Conservation (phyloP, 1,139 yeast genomes). For the Kazachstania sp. region DNA sequence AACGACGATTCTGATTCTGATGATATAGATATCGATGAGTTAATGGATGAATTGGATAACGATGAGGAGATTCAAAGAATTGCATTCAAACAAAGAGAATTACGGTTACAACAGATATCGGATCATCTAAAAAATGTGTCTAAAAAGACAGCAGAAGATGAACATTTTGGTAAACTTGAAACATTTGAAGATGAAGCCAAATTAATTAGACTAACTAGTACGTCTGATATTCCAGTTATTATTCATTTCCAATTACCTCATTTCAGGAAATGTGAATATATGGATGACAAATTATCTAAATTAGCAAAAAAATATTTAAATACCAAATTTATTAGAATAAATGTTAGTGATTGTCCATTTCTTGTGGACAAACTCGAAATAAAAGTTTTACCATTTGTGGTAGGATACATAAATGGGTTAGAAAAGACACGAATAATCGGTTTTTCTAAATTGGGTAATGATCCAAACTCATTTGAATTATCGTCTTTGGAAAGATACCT, state of each 20-base stretch:
- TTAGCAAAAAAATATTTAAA: conserved; percentile 52
- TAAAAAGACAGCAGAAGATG: conserved; percentile 30
- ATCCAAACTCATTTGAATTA: conserved; percentile 35
- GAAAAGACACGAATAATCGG: conserved; percentile 58
- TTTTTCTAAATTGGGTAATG: conserved; percentile 45
- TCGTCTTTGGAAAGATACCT: conserved; percentile 42
- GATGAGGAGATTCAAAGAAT: conserved; percentile 52
- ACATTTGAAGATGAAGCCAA: conserved; percentile 44
- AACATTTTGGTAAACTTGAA: conserved; percentile 38
- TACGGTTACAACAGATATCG: conserved; percentile 55
- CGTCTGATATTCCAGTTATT: conserved; percentile 40
- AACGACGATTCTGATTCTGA: conserved; percentile 29
- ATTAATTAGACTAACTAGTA: conserved; percentile 45
- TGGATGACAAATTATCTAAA: conserved; percentile 43
- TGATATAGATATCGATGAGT: conserved; percentile 38
- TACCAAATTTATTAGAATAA: conserved; percentile 47
- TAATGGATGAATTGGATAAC: conserved; percentile 50
- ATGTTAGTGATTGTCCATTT: conserved; percentile 64
- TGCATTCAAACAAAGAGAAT: conserved; percentile 58
- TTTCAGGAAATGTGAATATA: conserved; percentile 50
- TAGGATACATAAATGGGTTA: conserved; percentile 51
- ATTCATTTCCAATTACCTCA: conserved; percentile 59
- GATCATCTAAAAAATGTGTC: conserved; percentile 37
- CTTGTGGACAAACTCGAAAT: conserved; percentile 53
- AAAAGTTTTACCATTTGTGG: conserved; percentile 63